These are phyloP conservation scores for Butyriboletus appendiculatus DNA, from an alignment of 1,284 basidiomycete genomes.

Conservation along the genomic window DNA sequence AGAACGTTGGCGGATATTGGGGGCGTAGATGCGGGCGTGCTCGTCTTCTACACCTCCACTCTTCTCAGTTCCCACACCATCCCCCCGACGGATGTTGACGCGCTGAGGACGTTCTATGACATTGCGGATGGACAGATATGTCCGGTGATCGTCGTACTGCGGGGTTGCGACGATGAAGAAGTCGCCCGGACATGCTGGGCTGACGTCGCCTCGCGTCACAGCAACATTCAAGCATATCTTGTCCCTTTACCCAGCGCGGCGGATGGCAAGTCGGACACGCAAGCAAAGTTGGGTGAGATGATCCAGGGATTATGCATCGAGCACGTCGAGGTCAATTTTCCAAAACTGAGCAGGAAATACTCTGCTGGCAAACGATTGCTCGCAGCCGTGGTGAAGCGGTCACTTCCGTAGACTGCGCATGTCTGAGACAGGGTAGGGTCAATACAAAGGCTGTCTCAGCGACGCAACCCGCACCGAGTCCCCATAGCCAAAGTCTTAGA, in stretches of 20 bases:
- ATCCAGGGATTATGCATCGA: conserved; percentile 1
- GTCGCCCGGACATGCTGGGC: background rate
- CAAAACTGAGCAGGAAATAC: background rate
- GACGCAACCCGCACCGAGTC: background rate
- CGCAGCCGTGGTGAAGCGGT: background rate
- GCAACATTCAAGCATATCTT: background rate
- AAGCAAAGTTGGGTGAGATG: background rate
- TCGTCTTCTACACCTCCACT: conserved; percentile 1
- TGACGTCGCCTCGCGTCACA: background rate
- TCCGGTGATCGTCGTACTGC: conserved; percentile 4
- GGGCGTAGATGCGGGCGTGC: background rate
- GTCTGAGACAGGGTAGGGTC: background rate
- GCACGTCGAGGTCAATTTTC: background rate
- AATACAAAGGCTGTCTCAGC: background rate
- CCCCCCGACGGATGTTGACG: background rate
- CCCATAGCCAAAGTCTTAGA: no score
- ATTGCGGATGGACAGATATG: background rate
- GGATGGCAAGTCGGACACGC: background rate
- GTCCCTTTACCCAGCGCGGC: background rate
- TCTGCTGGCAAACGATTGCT: background rate
- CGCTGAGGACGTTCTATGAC: background rate
- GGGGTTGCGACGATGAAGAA: background rate
- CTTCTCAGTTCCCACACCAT: background rate
- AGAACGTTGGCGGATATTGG: background rate
- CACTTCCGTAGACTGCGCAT: background rate